These are phyloP conservation scores for Boeremia lycopersici DNA, from an alignment of 2,329 filamentous ascomycete genomes.

Conservation along the genomic window DNA sequence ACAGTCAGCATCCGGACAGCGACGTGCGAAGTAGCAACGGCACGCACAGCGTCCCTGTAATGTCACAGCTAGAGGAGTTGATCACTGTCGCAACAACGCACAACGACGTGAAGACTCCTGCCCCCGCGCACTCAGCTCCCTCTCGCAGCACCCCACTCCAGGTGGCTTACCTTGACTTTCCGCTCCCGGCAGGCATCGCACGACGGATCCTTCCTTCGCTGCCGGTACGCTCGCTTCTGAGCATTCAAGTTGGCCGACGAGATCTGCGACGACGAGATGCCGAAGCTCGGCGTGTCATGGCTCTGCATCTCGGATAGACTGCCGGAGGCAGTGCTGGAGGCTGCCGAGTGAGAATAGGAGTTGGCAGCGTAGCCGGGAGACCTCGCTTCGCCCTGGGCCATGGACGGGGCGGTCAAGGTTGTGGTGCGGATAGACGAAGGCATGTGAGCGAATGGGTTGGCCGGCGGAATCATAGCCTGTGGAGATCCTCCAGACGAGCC, in stretches of 20 bases:
- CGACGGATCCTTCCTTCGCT: conserved; percentile 93
- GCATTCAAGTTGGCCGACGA: conserved; percentile 64
- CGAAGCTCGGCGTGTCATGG: conserved; percentile 45
- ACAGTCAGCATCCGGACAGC: conserved; percentile 20
- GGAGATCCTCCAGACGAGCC: conserved; percentile 42
- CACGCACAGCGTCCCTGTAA: too few species aligned
- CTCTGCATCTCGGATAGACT: conserved; percentile 38
- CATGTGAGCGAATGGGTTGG: conserved; percentile 40
- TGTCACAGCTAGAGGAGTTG: not conserved
- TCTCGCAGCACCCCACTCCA: not conserved
- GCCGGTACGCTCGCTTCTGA: conserved; percentile 92
- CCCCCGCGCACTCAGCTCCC: too few species aligned
- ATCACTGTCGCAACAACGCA: not conserved
- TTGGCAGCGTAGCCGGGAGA: conserved; percentile 41
- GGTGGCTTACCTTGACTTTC: conserved; percentile 64
- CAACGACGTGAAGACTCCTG: too few species aligned
- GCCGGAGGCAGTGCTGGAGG: conserved; percentile 44
- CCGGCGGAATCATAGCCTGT: conserved; percentile 40
- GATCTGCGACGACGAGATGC: conserved; percentile 50
- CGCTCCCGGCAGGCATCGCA: conserved; percentile 94
- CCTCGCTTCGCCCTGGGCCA: conserved; percentile 35
- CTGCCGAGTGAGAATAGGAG: conserved; percentile 44
- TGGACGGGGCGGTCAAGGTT: conserved; percentile 38
- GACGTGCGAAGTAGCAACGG: not conserved
- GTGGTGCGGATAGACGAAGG: conserved; percentile 31